These are phyloP conservation scores for Canavalia ensiformis DNA, from an alignment of 306 rosid genomes.

Conservation along the genomic window DNA sequence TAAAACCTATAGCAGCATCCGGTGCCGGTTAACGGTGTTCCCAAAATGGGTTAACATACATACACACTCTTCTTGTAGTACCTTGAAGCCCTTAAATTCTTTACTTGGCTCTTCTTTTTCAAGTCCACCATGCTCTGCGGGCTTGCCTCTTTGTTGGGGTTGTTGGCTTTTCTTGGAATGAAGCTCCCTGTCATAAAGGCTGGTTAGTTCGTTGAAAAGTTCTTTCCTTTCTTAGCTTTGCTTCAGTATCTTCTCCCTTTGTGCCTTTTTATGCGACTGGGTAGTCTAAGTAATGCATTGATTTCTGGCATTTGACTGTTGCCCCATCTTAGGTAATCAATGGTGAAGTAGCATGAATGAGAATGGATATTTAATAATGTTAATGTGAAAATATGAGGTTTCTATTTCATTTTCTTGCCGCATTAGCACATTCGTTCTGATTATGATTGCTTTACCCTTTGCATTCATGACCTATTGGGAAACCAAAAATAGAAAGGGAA, in stretches of 20 bases:
- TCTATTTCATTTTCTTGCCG: constrained; percentile 40
- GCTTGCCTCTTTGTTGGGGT: constrained; percentile 57
- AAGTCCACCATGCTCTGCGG: constrained; percentile 61
- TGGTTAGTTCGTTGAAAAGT: constrained; percentile 63
- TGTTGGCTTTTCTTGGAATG: constrained; percentile 67
- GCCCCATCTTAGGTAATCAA: constrained; percentile 43
- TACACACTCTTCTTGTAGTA: constrained; percentile 12
- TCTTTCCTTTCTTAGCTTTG: constrained; percentile 46
- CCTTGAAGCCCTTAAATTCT: constrained; percentile 38
- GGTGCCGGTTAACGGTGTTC: constrained; percentile 30
- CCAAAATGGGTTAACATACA: constrained; percentile 40
- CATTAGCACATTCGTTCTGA: constrained; percentile 53
- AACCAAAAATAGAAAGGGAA: not conserved
- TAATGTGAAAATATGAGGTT: not conserved
- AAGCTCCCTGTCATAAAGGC: constrained; percentile 72
- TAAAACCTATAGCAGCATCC: constrained; percentile 31
- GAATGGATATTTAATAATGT: constrained; percentile 22
- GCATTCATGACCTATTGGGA: constrained; percentile 48
- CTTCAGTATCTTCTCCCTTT: constrained; percentile 26
- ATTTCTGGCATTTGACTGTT: constrained; percentile 40
- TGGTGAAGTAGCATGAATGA: constrained; percentile 49
- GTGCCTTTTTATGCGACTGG: constrained; percentile 25
- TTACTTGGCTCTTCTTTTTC: constrained; percentile 19
- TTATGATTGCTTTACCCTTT: constrained; percentile 39
- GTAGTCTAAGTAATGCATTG: constrained; percentile 35